Conservation (phyloP, 768 basidiomycete genomes). For the Paxillus involutus region DNA sequence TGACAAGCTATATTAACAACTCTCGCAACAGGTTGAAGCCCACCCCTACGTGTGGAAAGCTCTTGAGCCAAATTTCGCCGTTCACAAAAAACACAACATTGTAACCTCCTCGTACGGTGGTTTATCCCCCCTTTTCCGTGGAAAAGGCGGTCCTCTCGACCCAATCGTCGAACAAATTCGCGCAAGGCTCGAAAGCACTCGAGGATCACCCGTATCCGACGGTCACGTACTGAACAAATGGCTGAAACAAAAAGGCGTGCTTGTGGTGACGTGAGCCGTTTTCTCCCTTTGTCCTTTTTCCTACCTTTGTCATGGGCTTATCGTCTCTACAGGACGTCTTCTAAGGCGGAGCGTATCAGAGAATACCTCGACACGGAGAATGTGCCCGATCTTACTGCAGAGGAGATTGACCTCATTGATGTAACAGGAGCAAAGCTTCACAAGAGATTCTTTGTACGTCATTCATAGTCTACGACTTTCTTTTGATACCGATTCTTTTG, state of each 20-base stretch:
- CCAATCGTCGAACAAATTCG: constrained; percentile 37
- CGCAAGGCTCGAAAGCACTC: constrained; percentile 22
- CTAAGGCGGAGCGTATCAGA: constrained; percentile 30
- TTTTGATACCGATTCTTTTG: background rate
- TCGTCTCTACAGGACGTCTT: constrained; percentile 28
- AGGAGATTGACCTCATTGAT: constrained; percentile 27
- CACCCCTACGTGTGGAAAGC: constrained; percentile 53
- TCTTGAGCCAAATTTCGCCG: constrained; percentile 34
- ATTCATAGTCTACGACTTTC: background rate
- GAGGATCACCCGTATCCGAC: constrained; percentile 25
- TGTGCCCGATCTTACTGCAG: constrained; percentile 26
- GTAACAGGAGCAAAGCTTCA: constrained; percentile 22
- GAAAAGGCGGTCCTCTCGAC: constrained; percentile 39
- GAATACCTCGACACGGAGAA: constrained; percentile 33
- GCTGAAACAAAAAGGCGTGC: constrained; percentile 27
- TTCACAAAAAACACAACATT: constrained; percentile 38
- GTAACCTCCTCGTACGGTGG: constrained; percentile 41
- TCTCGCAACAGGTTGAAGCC: constrained; percentile 42
- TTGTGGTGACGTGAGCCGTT: constrained; percentile 31
- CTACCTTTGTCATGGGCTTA: background rate
- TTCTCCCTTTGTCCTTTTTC: background rate
- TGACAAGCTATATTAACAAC: background rate
- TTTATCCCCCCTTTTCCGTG: constrained; percentile 36
- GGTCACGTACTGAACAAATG: constrained; percentile 31
- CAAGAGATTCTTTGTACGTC: constrained; percentile 28